Percentiles rank a stretch among this genome's conserved stretches.
These are phyloP conservation scores for Fusarium pseudograminearum DNA, from an alignment of 2,329 filamentous ascomycete genomes.

Conservation along the genomic window DNA sequence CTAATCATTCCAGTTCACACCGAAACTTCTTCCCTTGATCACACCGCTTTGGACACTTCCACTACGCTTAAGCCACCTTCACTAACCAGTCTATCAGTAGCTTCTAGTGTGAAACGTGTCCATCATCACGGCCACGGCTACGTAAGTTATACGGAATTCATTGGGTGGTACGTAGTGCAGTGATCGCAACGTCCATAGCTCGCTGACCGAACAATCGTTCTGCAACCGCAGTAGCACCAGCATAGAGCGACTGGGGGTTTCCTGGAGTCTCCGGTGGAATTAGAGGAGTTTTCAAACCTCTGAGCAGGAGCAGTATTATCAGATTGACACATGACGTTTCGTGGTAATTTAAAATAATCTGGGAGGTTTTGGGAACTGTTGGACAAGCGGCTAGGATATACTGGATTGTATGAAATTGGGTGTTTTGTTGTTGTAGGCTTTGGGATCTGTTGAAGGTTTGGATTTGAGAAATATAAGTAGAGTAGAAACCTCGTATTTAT, in stretches of 20 bases:
- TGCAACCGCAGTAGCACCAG: background rate
- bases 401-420: too few relatives aligned
- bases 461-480: too few relatives aligned
- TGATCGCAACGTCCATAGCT: background rate
- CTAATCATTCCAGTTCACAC: background rate
- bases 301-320: background rate
- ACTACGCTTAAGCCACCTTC: background rate
- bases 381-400: too few relatives aligned
- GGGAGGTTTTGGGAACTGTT: too few relatives aligned
- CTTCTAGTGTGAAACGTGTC: background rate
- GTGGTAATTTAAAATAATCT: too few relatives aligned
- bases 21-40: background rate
- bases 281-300: accelerated
- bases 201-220: background rate
- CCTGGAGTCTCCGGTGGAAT: background rate
- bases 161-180: background rate
- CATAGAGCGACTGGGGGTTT: background rate
- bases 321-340: background rate
- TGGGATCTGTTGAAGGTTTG: too few relatives aligned
- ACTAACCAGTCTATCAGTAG: background rate
- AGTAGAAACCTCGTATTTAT: too few relatives aligned
- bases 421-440: too few relatives aligned
- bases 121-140: background rate
- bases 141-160: background rate
- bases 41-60: background rate